phyloP scores from a whole-genome alignment of 2,329 filamentous ascomycete genomes.

The Macroventuria anomochaeta region DNA sequence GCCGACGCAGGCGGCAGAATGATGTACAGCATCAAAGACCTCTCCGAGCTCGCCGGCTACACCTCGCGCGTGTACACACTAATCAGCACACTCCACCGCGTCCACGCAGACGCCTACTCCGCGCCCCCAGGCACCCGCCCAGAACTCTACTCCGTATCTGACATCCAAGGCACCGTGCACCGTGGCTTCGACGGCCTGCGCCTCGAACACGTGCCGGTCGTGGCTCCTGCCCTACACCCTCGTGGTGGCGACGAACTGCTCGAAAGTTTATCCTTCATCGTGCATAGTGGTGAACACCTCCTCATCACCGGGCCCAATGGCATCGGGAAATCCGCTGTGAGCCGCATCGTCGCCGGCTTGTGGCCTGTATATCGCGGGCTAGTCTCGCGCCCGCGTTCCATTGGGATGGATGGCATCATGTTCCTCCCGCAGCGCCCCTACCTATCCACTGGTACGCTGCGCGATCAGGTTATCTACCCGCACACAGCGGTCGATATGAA shows the following conservation, averaged over 20 bases:
- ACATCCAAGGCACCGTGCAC: constrained; percentile 92
- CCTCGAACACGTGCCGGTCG: constrained; percentile 89
- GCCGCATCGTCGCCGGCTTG: constrained; percentile 85
- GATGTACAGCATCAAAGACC: constrained; percentile 99
- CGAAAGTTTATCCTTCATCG: constrained; percentile 85
- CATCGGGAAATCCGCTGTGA: constrained; percentile 88
- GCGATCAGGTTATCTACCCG: constrained; percentile 97
- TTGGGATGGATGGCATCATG: constrained; percentile 93
- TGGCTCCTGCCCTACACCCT: constrained; percentile 87
- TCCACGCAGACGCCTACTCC: constrained; percentile 88
- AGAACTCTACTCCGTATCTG: constrained; percentile 86
- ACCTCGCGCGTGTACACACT: constrained; percentile 95
- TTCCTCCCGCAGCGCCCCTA: constrained; percentile 95
- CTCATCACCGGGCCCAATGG: constrained; percentile 95
- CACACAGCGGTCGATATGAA: constrained; percentile 95
- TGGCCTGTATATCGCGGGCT: constrained; percentile 97
- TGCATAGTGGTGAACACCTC: constrained; percentile 89
- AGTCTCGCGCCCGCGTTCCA: constrained; percentile 81
- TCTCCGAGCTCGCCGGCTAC: constrained; percentile 93
- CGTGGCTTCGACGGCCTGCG: constrained; percentile 94
- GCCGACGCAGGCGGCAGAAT: constrained; percentile 95
- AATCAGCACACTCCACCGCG: constrained; percentile 91
- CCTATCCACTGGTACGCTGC: constrained; percentile 86
- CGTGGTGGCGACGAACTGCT: constrained; percentile 90
- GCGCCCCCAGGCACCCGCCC: constrained; percentile 68